phyloP scores from a whole-genome alignment of 306 rosid genomes.

The Chamaecrista fasciculata region DNA sequence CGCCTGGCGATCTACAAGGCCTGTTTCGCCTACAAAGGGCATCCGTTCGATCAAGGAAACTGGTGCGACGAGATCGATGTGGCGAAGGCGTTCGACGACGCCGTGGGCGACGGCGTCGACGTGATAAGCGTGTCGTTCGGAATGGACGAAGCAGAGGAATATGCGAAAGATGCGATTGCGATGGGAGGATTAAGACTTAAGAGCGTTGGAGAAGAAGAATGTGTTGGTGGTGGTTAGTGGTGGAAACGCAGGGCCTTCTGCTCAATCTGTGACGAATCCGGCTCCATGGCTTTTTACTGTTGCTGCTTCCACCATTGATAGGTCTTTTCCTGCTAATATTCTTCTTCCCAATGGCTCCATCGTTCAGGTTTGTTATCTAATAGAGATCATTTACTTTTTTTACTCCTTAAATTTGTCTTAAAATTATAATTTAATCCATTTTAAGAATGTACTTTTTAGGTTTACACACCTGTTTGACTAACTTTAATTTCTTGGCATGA shows the following conservation, averaged over 20 bases:
- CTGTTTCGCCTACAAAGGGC: conserved; percentile 69
- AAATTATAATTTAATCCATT: too few relatives aligned
- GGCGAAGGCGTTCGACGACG: conserved; percentile 85
- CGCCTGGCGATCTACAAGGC: conserved; percentile 83
- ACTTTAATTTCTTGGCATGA: too few relatives aligned
- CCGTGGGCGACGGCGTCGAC: conserved; percentile 76
- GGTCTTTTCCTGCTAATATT: conserved; percentile 58
- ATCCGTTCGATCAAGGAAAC: conserved; percentile 46
- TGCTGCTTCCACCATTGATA: conserved; percentile 71
- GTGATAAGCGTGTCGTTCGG: conserved; percentile 77
- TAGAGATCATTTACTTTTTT: too few relatives aligned
- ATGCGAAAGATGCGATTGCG: conserved; percentile 52
- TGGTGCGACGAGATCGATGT: conserved; percentile 64
- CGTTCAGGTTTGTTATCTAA: conserved; percentile 50
- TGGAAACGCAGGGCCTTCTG: conserved; percentile 69
- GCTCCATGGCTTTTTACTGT: conserved; percentile 93
- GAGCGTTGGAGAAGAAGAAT: conserved; percentile 62
- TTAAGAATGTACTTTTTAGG: too few relatives aligned
- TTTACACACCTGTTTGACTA: too few relatives aligned
- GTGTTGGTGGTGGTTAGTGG: conserved; percentile 80
- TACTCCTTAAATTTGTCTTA: too few relatives aligned
- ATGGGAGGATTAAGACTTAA: conserved; percentile 60
- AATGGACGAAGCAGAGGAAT: conserved; percentile 33
- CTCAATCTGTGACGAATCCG: conserved; percentile 51
- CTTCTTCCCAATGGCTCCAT: conserved; percentile 47